These are phyloP conservation scores for Dendrocalamus latiflorus DNA, from an alignment of 202 grass and related monocot species.

Conservation along the genomic window DNA sequence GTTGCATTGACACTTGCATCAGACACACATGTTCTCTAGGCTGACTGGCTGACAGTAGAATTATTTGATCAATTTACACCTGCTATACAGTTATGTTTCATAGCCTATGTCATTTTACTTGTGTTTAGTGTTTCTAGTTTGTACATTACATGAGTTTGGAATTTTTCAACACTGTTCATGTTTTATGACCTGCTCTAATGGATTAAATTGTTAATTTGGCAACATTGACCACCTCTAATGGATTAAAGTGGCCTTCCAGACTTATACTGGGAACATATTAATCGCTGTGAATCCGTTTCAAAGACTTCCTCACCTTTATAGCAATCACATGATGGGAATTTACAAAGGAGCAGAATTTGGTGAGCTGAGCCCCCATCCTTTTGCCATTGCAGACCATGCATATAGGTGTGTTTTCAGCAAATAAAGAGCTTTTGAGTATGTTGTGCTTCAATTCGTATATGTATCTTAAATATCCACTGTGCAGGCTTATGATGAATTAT, in stretches of 20 bases:
- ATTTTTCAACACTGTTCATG: constrained; percentile 1
- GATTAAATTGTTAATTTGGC: constrained; percentile 11
- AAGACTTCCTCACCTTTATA: constrained; percentile 92
- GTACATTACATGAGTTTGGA: background rate
- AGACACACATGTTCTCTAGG: background rate
- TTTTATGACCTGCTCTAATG: constrained; percentile 16
- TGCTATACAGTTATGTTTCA: constrained; percentile 10
- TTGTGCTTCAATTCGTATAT: constrained; percentile 5
- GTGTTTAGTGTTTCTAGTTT: constrained; percentile 19
- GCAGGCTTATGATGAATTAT: constrained; percentile 87
- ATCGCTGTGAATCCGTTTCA: constrained; percentile 97
- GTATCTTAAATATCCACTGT: constrained; percentile 17
- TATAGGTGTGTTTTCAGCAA: constrained; percentile 63
- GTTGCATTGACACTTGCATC: background rate
- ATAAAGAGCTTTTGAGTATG: background rate
- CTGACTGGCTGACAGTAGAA: background rate
- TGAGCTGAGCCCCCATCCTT: constrained; percentile 93
- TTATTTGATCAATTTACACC: background rate
- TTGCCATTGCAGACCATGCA: constrained; percentile 91
- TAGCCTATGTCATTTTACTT: background rate
- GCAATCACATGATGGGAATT: constrained; percentile 93
- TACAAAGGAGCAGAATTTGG: constrained; percentile 91
- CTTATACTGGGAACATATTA: constrained; percentile 93
- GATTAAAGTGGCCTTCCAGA: constrained; percentile 53
- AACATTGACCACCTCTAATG: background rate